phyloP scores from a whole-genome alignment of 805 yeast species.

The Candida boleticola region DNA sequence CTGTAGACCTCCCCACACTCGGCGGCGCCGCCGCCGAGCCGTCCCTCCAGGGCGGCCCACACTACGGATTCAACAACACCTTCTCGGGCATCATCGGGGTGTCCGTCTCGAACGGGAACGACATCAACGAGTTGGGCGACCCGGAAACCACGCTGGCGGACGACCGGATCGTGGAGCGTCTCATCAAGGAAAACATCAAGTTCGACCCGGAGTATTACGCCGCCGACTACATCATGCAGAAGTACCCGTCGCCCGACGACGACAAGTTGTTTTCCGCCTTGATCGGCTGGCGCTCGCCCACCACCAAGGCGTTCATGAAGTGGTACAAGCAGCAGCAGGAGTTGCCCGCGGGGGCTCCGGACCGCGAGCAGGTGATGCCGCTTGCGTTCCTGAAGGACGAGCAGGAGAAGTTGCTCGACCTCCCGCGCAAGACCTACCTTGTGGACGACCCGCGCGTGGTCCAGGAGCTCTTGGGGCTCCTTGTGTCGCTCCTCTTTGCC shows the following conservation, averaged over 20 bases:
- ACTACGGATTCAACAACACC: slow-evolving; percentile 83
- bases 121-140: slow-evolving; percentile 80
- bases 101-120: slow-evolving; percentile 80
- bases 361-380: slow-evolving; percentile 26
- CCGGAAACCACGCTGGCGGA: slow-evolving; percentile 66
- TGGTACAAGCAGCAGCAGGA: slow-evolving; percentile 45
- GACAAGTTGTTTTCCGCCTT: slow-evolving; percentile 45
- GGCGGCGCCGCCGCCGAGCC: slow-evolving; percentile 93
- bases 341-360: slow-evolving; percentile 14
- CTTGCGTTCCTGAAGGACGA: slow-evolving; percentile 59
- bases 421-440: slow-evolving; percentile 64
- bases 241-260: slow-evolving; percentile 55
- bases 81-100: slow-evolving; percentile 62
- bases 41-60: slow-evolving; percentile 81
- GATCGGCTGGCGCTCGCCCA: slow-evolving; percentile 53
- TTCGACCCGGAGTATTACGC: slow-evolving; percentile 90
- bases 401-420: slow-evolving; percentile 61
- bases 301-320: slow-evolving; percentile 39
- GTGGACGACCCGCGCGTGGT: slow-evolving; percentile 47
- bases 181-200: slow-evolving; percentile 62
- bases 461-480: slow-evolving; percentile 53
- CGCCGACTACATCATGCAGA: slow-evolving; percentile 69
- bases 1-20: slow-evolving; percentile 64
- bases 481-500: slow-evolving; percentile 68
- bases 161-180: slow-evolving; percentile 65